Evolutionary conservation across 2,329 filamentous ascomycete genomes (phyloP), one percentile per base, ranked within the genome.

Genomic region (Xenosphaeropsis pyriputrescens): DNA sequence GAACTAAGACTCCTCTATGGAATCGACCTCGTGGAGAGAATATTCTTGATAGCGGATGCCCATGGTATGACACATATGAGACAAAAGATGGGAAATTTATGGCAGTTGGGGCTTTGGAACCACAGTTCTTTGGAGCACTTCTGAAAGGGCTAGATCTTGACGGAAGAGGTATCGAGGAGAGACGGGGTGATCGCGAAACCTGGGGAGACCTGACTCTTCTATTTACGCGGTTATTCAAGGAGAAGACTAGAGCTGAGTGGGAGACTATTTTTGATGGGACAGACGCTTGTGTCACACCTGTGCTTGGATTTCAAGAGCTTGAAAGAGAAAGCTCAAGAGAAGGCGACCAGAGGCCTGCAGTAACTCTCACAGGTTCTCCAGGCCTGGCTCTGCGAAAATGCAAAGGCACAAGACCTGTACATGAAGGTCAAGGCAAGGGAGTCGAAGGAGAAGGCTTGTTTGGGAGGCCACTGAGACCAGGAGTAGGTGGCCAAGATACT

Each of bases 231-330:
- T 64, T 62, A 0, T 95, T 96, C 57, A 73, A 67, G 54, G 57
- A 62, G 33, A 85, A 76, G 60, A 80, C 79, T 4, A 68, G 88
- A 26, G 53, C 58, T 0, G 79, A 93, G 55, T 96, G 89, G 89
- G 89, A 94, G 58, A 54, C 43, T 3, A 63, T 93, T 5, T 96
- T 95, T 54, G 84, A 93, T 54, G 84, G 82, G 9, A 91, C 83
- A 0, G 89, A 96, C 60, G 89, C 89, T 1, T 96, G 89, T 57
- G 85, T 81, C 45, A 85, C 84, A n/a, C 89, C 89, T 0, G 83
- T 96, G 1, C 62, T 94, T 32, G 77, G 76, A 26, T 83, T 85
- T 46, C 51, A 48, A 0, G 86, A 94, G 59, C 63, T 94, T 32
- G 72, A 85, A 48, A 49, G 42, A 2, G 54, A 62, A 29, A 36